Evolutionary conservation across 2,329 filamentous ascomycete species (phyloP), one percentile per base, ranked within the genome.

Genomic region (Ophiostoma perfectum): DNA sequence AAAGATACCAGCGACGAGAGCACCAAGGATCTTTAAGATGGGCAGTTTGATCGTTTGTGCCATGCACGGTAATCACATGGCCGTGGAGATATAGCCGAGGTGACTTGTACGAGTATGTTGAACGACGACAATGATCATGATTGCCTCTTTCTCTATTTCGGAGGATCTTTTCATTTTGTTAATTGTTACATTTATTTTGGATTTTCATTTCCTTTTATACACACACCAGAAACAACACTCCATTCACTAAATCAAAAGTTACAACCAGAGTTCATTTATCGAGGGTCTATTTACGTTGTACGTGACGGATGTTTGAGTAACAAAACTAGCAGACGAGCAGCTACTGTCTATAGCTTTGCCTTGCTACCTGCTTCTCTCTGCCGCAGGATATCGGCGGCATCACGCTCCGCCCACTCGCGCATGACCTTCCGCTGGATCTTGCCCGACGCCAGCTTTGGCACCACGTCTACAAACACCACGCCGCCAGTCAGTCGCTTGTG

Each of bases 401-500:
- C 49, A 4, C 49, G 49, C 49, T 55, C 12, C 11, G 49, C 49
- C 49, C 49, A 55, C n/a, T 8, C 49, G 72, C 82, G 81, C 77
- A 87, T 78, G 5, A 82, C 74, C 72, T 85, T 85, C 65, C 84
- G 78, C 74, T 83, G 79, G 66, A 87, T 86, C 78, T 87, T 88
- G 8, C 85, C 85, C 70, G 81, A 83, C 12, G 82, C 80, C 63
- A 85, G 76, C 74, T 85, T 86, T 0, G 85, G 84, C 67, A 87
- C 81, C 71, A 83, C 82, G 65, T 85, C 81, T 6, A 87, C 79
- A 70, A 86, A 86, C 39, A 80, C 77, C 41, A 86, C 79, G 4
- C 83, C 83, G 2, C 83, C 83, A 0, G 78, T 79, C 1, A 86
- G 77, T 68, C 78, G 77, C 72, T 85, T 85, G 71, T 86, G 82